phyloP scores from a whole-genome alignment of 2,329 filamentous ascomycete genomes.

The Penicillium concentricum region DNA sequence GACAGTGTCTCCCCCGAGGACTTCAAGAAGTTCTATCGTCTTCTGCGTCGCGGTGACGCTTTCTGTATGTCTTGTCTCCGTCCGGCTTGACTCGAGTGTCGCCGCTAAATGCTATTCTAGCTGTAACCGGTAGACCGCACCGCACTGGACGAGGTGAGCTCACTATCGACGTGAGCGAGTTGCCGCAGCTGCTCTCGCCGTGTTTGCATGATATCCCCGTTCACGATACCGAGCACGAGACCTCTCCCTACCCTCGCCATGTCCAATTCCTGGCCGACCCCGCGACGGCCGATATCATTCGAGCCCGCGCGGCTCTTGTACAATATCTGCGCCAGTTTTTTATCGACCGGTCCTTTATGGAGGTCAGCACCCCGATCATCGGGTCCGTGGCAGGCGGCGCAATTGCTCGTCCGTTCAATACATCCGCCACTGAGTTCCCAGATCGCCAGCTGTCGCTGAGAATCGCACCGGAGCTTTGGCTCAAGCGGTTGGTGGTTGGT shows the following conservation, averaged over 20 bases:
- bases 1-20: slow-evolving; percentile 39
- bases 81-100: slow-evolving; percentile 8
- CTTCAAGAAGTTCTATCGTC: slow-evolving; percentile 61
- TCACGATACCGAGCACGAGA: slow-evolving; percentile 67
- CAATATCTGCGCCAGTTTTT: slow-evolving; percentile 73
- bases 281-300: slow-evolving; percentile 65
- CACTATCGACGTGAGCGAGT: slow-evolving; percentile 64
- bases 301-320: slow-evolving; percentile 72
- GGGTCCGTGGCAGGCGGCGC: slow-evolving; percentile 82
- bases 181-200: slow-evolving; percentile 74
- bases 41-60: slow-evolving; percentile 78
- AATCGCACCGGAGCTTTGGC: slow-evolving; percentile 91
- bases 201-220: slow-evolving; percentile 76
- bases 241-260: slow-evolving; percentile 73
- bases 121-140: slow-evolving; percentile 68
- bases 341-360: slow-evolving; percentile 69
- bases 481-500: slow-evolving; percentile 87
- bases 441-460: slow-evolving; percentile 72
- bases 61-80: slow-evolving; percentile 64
- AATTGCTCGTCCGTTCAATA: slow-evolving; percentile 80
- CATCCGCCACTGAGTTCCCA: slow-evolving; percentile 71
- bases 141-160: slow-evolving; percentile 72
- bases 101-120: slow-evolving; percentile 39
- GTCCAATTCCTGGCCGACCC: slow-evolving; percentile 80
- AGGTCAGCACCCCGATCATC: slow-evolving; percentile 89